A percentile compares a stretch with the other conserved stretches of the same genome.
These are phyloP conservation scores for Botryosphaeria dothidea DNA, from an alignment of 2,329 filamentous ascomycete genomes.

Conservation along the genomic window DNA sequence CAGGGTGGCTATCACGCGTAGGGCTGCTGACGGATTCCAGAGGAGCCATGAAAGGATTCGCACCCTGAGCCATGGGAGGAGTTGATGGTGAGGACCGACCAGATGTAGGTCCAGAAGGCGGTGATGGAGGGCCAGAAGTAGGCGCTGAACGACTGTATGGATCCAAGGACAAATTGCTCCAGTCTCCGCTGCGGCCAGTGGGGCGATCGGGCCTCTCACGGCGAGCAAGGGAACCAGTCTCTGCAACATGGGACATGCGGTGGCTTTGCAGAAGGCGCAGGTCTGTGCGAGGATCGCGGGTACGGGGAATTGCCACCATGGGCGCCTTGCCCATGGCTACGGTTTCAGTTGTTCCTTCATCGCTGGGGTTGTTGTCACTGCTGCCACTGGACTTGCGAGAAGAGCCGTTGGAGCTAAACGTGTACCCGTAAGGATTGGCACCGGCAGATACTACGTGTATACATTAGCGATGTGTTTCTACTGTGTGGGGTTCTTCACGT, in stretches of 20 bases:
- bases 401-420: not conserved
- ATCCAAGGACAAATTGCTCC: constrained; percentile 37
- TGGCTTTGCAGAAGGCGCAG: constrained; percentile 45
- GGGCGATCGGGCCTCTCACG: constrained; percentile 32
- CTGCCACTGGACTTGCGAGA: constrained; percentile 16
- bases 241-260: constrained; percentile 51
- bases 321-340: not conserved
- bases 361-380: constrained; percentile 14
- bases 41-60: constrained; percentile 21
- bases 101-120: not conserved
- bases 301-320: constrained; percentile 28
- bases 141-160: constrained; percentile 6
- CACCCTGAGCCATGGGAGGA: constrained; percentile 25
- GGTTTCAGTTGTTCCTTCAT: not conserved
- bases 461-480: too few relatives aligned
- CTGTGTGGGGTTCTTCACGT: too few relatives aligned
- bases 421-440: not conserved
- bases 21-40: constrained; percentile 22
- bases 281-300: constrained; percentile 17
- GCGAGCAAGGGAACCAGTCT: constrained; percentile 50
- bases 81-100: not conserved
- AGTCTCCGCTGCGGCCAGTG: constrained; percentile 39
- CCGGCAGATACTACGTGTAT: not conserved
- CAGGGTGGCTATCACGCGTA: constrained; percentile 28
- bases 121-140: constrained; percentile 1